phyloP scores from a whole-genome alignment of 805 yeast species.

The Torulaspora indica region DNA sequence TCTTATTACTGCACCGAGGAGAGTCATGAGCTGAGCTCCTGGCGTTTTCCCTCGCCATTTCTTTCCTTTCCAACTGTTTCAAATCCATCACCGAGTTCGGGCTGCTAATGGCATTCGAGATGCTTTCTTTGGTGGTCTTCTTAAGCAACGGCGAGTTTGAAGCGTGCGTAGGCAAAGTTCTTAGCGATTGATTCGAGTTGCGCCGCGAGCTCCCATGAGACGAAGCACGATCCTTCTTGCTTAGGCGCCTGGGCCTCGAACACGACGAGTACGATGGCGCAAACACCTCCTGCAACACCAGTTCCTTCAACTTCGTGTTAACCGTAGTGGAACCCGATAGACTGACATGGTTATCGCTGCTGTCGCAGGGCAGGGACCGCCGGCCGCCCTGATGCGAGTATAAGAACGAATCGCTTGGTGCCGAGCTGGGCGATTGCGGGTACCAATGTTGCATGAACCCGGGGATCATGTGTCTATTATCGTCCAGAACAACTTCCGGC shows the following conservation, averaged over 20 bases:
- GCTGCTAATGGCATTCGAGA: constrained; percentile 29
- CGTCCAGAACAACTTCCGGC: constrained; percentile 81
- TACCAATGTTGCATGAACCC: constrained; percentile 66
- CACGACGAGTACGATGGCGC: constrained; percentile 23
- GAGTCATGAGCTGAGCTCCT: constrained; percentile 10
- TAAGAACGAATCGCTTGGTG: constrained; percentile 30
- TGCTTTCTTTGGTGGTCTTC: constrained; percentile 22
- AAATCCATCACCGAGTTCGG: constrained; percentile 34
- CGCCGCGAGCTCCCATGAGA: constrained; percentile 24
- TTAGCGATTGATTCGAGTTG: constrained; percentile 22
- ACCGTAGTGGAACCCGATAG: constrained; percentile 53
- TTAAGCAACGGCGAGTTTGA: constrained; percentile 24
- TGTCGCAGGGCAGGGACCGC: constrained; percentile 9
- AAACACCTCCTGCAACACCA: constrained; percentile 69
- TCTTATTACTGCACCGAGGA: constrained; percentile 1
- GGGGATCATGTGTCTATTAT: constrained; percentile 88
- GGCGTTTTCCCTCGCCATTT: constrained; percentile 22
- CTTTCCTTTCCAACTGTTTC: constrained; percentile 30
- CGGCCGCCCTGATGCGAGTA: constrained; percentile 23
- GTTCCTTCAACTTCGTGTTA: constrained; percentile 65
- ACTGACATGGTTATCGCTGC: neutral
- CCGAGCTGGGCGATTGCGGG: constrained; percentile 40
- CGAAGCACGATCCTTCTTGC: constrained; percentile 12
- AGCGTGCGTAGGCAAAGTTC: constrained; percentile 12
- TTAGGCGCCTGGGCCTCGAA: constrained; percentile 10